phyloP scores from a whole-genome alignment of 306 rosid species.

The Fagus crenata region DNA sequence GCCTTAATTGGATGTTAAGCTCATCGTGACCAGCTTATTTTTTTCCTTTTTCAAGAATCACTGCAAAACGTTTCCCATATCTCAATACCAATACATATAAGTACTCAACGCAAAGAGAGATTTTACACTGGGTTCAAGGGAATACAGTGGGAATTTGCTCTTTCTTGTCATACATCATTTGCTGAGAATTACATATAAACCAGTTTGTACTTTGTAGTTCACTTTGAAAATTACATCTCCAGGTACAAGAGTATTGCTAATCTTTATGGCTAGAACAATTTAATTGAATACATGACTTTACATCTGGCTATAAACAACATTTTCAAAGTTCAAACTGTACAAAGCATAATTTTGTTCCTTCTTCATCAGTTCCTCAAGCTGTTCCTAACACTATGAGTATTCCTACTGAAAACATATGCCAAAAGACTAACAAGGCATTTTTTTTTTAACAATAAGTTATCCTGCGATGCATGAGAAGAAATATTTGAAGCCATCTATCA shows the following conservation, averaged over 20 bases:
- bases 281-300: conserved; percentile 28
- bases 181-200: conserved; percentile 30
- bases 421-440: conserved; percentile 34
- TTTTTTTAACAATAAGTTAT: conserved; percentile 27
- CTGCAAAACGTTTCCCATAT: background rate
- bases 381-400: conserved; percentile 12
- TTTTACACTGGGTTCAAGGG: background rate
- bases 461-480: conserved; percentile 34
- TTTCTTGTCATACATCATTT: conserved; percentile 28
- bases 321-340: conserved; percentile 49
- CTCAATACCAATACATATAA: background rate
- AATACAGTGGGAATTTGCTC: background rate
- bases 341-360: conserved; percentile 29
- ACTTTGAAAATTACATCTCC: background rate
- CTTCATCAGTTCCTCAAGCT: conserved; percentile 21
- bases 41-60: background rate
- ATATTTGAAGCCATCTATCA: background rate
- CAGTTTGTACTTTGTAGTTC: conserved; percentile 14
- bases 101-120: background rate
- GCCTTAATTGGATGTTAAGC: background rate
- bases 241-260: conserved; percentile 6
- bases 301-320: conserved; percentile 32
- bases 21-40: background rate
- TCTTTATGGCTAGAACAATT: conserved; percentile 19
- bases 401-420: conserved; percentile 37